Evolutionary conservation across 2,329 filamentous ascomycete genomes (phyloP), one percentile per base, ranked within the genome.

Genomic region (Pseudogymnoascus sp.): DNA sequence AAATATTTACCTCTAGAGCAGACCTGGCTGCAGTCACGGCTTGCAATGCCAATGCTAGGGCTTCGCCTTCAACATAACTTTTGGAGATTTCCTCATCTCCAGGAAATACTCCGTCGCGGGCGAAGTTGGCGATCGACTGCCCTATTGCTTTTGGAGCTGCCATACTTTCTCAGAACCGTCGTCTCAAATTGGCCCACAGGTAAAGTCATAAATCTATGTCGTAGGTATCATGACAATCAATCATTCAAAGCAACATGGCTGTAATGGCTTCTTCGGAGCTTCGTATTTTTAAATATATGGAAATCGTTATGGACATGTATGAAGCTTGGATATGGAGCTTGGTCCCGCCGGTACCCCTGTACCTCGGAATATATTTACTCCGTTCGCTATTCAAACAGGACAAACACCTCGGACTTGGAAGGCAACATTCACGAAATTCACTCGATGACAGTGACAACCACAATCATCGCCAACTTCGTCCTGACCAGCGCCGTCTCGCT

Each of bases 111-210:
- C 77, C 75, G 60, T 77, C 68, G 2, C 75, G 64, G 61, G 88
- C 81, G 68, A 87, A 89, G 64, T 84, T 77, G 62, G 90, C 82
- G 42, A 91, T 75, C 4, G 85, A 84, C 64, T 82, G 78, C 66
- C 82, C 83, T 61, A 87, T 8, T 29, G 73, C 59, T 73, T 69
- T 29, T 71, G 64, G 66, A 73, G 73, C 65, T 75, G 48, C 48
- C 48, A 55, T 55, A 13, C 29, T 55, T 55, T 55, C 48, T 55
- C 10, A 35, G 9, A 55, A 66, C 10, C 10, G 8, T 31, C 9
- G 48, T 35, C 48, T 55, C 48, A 33, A 55, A 33, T 55, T 13
- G 48, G 9, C 15, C 29, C 29, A 35, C 35, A 18, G 12, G 5
- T 55, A 3, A 55, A 55, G 4, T 55, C 29, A 29, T 55, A 55